phyloP scores from a whole-genome alignment of 1,139 yeast genomes.

The Maudiozyma humilis region DNA sequence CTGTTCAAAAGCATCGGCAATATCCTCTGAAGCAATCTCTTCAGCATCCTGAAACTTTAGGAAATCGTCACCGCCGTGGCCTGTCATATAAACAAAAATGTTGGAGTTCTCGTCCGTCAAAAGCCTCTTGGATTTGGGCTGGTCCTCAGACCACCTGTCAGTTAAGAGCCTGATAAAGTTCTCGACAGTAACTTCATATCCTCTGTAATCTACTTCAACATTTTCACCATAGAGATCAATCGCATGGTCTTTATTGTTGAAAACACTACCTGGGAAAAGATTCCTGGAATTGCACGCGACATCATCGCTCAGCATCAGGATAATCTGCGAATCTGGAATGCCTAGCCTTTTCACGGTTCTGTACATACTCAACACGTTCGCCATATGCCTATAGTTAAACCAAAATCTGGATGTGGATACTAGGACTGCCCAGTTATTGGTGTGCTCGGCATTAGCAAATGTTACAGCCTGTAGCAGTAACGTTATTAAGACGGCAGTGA shows the following conservation, averaged over 20 bases:
- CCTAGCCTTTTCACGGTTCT: conserved; percentile 93
- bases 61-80: conserved; percentile 98
- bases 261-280: conserved; percentile 92
- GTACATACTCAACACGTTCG: conserved; percentile 87
- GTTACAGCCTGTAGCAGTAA: conserved; percentile 5
- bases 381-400: conserved; percentile 98
- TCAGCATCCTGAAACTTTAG: conserved; percentile 97
- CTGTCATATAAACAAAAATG: conserved; percentile 90
- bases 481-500: conserved; percentile 1
- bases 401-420: conserved; percentile 95
- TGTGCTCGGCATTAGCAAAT: conserved; percentile 37
- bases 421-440: conserved; percentile 90
- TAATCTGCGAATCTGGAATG: conserved; percentile 95
- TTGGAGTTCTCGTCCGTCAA: conserved; percentile 91
- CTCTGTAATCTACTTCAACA: conserved; percentile 93
- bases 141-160: conserved; percentile 90
- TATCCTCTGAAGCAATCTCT: conserved; percentile 89
- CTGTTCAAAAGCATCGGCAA: conserved; percentile 95
- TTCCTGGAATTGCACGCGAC: conserved; percentile 95
- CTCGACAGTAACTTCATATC: conserved; percentile 96
- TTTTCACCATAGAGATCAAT: conserved; percentile 89
- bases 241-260: conserved; percentile 89
- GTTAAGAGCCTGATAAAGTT: conserved; percentile 83
- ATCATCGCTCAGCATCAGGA: conserved; percentile 91
- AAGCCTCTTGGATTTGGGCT: conserved; percentile 83